Evolutionary conservation across 805 yeast genomes (phyloP).

Genomic region (Starmerella stigmatis): DNA sequence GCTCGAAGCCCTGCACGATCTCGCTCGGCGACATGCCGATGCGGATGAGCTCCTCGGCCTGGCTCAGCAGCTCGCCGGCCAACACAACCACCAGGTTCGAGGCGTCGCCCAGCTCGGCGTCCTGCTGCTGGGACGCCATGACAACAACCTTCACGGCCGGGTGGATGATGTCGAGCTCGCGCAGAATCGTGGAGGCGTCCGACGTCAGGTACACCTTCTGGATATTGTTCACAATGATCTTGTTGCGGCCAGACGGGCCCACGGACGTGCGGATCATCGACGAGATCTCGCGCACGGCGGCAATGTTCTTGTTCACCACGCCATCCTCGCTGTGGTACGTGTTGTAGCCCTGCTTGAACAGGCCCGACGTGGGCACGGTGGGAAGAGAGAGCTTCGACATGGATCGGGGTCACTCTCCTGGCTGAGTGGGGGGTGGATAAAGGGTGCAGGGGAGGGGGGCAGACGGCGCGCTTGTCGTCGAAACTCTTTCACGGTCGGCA

Average conservation of each 20-base stretch:
- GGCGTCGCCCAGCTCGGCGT: constrained; percentile 93
- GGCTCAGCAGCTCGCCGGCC: constrained; percentile 83
- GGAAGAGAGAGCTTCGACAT: constrained; percentile 84
- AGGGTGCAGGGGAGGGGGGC: no score
- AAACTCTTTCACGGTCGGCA: no score
- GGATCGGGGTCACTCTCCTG: no score
- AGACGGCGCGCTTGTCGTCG: no score
- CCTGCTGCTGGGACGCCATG: constrained; percentile 96
- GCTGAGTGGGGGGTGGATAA: no score
- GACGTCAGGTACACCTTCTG: constrained; percentile 83
- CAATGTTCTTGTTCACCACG: constrained; percentile 82
- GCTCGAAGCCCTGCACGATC: constrained; percentile 80
- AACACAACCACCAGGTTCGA: constrained; percentile 83
- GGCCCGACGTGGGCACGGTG: constrained; percentile 82
- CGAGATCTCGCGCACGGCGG: constrained; percentile 88
- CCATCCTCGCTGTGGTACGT: constrained; percentile 84
- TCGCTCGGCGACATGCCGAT: constrained; percentile 87
- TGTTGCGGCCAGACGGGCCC: constrained; percentile 96
- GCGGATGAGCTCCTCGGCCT: constrained; percentile 73
- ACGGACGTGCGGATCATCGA: constrained; percentile 85
- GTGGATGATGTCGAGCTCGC: constrained; percentile 87
- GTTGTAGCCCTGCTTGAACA: constrained; percentile 92
- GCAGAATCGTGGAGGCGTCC: constrained; percentile 96
- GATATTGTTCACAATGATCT: constrained; percentile 81
- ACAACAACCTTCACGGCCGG: constrained; percentile 94